A percentile compares a stretch with the other conserved stretches of the same genome.
phyloP scores from a whole-genome alignment of 2,329 filamentous ascomycete species.

The Raffaelea ambrosiae region DNA sequence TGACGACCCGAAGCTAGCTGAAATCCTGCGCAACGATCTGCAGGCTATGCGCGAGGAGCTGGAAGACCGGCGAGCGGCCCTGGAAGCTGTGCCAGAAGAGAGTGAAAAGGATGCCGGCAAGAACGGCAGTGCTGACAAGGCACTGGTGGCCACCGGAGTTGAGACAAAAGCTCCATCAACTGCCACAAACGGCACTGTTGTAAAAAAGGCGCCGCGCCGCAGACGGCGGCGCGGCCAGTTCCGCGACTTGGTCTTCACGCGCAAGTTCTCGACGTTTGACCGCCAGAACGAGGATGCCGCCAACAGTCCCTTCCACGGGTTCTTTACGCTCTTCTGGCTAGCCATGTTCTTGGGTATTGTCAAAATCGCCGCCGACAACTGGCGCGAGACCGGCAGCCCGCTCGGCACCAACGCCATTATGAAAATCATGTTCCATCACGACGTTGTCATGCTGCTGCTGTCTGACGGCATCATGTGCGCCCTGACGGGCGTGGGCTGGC shows the following conservation, averaged over 20 bases:
- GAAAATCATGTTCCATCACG: conserved; percentile 52
- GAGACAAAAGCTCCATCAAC: too few relatives aligned
- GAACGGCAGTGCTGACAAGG: background rate
- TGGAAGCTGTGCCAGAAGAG: background rate
- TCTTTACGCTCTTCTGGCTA: conserved; percentile 74
- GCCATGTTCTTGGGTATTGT: conserved; percentile 57
- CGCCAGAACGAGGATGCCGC: conserved; percentile 56
- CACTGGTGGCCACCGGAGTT: too few relatives aligned
- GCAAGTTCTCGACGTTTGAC: conserved; percentile 67
- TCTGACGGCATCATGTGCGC: conserved; percentile 64
- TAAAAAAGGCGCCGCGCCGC: conserved; percentile 6
- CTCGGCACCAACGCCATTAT: conserved; percentile 66
- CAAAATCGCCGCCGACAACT: conserved; percentile 61
- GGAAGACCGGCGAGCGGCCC: conserved; percentile 1
- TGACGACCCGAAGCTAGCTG: conserved; percentile 30
- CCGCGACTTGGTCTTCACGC: conserved; percentile 58
- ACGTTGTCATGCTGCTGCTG: conserved; percentile 44
- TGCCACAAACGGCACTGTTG: too few relatives aligned
- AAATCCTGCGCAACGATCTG: conserved; percentile 24
- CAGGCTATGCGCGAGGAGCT: conserved; percentile 19
- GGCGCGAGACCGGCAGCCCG: conserved; percentile 56
- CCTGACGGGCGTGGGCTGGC: conserved; percentile 55
- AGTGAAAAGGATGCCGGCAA: background rate
- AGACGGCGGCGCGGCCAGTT: conserved; percentile 26
- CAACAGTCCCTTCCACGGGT: conserved; percentile 67